These are phyloP conservation scores for Dictyostelium capitatum DNA, from an alignment of 78 protist genomes.

Conservation along the genomic window DNA sequence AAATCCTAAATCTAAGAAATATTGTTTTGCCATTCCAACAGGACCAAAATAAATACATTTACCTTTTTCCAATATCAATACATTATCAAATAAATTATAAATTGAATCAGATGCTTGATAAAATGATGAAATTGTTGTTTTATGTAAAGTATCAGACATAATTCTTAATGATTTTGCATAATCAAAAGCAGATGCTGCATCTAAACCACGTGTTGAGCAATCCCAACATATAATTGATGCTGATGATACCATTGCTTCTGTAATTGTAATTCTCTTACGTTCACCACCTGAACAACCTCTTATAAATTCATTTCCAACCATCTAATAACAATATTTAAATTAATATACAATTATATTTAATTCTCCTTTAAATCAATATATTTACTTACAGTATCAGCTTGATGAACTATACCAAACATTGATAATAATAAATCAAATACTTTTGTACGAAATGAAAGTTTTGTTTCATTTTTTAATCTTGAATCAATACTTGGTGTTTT, in stretches of 20 bases:
- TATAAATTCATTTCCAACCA: conserved; percentile 76
- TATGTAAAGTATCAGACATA: conserved; percentile 58
- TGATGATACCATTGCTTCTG: conserved; percentile 63
- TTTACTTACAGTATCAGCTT: conserved; percentile 68
- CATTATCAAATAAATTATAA: conserved; percentile 31
- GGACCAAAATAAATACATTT: conserved; percentile 39
- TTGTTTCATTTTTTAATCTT: conserved; percentile 30
- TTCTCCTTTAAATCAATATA: no score
- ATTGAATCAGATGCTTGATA: conserved; percentile 68
- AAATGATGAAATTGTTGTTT: conserved; percentile 67
- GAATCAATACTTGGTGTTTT: conserved; percentile 69
- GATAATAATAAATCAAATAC: conserved; percentile 32
- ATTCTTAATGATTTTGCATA: conserved; percentile 65
- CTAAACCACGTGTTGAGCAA: conserved; percentile 71
- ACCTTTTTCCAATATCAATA: conserved; percentile 58
- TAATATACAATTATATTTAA: no score
- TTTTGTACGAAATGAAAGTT: conserved; percentile 58
- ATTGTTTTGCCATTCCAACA: conserved; percentile 21
- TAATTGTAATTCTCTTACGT: conserved; percentile 58
- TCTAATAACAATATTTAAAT: conserved; percentile 25
- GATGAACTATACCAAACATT: conserved; percentile 78
- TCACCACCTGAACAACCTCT: conserved; percentile 75
- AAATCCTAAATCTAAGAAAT: conserved; percentile 54
- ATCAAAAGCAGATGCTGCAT: conserved; percentile 74
- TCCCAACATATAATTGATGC: conserved; percentile 67